Base-by-base conservation (phyloP, 2,329 filamentous ascomycete genomes). In the Ophiosphaerella korrae region DNA sequence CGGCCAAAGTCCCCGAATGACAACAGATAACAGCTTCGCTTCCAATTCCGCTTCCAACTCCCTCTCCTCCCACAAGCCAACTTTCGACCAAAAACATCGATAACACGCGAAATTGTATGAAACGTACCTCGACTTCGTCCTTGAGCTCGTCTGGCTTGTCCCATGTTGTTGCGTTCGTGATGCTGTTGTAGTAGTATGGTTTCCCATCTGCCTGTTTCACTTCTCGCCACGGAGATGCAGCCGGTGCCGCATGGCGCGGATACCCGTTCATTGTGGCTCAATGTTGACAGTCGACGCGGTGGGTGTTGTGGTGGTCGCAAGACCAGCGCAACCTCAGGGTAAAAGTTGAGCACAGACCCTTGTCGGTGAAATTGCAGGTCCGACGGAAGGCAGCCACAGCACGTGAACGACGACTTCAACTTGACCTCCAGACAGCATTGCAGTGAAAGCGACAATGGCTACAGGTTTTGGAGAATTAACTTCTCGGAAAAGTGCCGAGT, bases 151-250 rank as follows among this genome's bases (percentile, higher is more conserved):
- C 84, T 3, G 94, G 95, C 77, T 97, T 97, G 35, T 86, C 88
- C 94, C 94, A 99, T 83, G 92, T 88, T 29, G 94, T 97, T 57
- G 83, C 84, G 71, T 95, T 95, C 13, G 92, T 96, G 54, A 85
- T 77, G 11, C 86, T 78, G 72, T 99, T 96, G 80, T 92, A 96
- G 74, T 95, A 99, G 75, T 99, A 99, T 40, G 86, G 81, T 62
- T 90, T 86, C 58, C 92, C 93, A 68, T 96, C 92, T 2, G 86
- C 78, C 61, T 88, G n/a, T 2, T 40, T 90, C 63, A 90, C 87
- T 74, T 94, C 89, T 74, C 90, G 87, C 92, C 92, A 97, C 37
- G 83, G 71, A 48, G 62, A 40, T 6, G 42, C 48, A 7, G 55
- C 48, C 38, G 80, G 75, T 42, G 42, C 71, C 77, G 68, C 82